Evolutionary conservation across 2,329 filamentous ascomycete species (phyloP).

Genomic region (Neoscytalidium dimidiatum): DNA sequence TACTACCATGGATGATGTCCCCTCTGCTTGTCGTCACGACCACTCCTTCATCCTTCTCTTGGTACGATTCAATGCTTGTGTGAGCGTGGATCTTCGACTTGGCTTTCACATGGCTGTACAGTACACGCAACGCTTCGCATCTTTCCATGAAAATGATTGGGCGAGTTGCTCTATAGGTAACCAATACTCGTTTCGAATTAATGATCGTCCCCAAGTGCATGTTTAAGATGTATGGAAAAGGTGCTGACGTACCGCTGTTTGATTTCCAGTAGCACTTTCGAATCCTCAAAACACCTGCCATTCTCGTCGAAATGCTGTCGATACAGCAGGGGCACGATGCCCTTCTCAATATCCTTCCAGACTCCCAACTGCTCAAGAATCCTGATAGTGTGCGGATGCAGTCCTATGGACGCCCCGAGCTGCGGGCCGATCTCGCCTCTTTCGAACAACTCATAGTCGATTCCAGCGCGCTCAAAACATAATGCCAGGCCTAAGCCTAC

Average conservation of each 20-base stretch:
- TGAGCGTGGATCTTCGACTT: conserved; percentile 24
- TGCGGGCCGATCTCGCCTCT: conserved; percentile 25
- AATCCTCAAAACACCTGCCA: neutral
- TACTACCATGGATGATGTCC: neutral
- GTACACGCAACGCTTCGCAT: neutral
- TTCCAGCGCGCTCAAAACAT: conserved; percentile 22
- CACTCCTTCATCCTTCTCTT: conserved; percentile 9
- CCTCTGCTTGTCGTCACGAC: conserved; percentile 24
- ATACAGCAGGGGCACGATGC: neutral
- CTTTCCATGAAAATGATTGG: neutral
- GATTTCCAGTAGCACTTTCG: neutral
- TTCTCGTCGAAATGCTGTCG: neutral
- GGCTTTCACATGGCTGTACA: conserved; percentile 24
- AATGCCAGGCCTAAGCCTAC: conserved; percentile 24
- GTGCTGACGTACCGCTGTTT: neutral
- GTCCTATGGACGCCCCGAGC: conserved; percentile 26
- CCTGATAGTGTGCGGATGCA: conserved; percentile 25
- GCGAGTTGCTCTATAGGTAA: neutral
- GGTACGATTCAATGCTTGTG: neutral
- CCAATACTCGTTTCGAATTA: too few relatives aligned
- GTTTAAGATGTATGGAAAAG: neutral
- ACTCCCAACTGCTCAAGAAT: conserved; percentile 29
- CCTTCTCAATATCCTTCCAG: neutral
- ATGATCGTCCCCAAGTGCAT: neutral
- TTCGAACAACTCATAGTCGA: conserved; percentile 29